phyloP scores from a whole-genome alignment of 2,329 filamentous ascomycete genomes.

The Venturia effusa region DNA sequence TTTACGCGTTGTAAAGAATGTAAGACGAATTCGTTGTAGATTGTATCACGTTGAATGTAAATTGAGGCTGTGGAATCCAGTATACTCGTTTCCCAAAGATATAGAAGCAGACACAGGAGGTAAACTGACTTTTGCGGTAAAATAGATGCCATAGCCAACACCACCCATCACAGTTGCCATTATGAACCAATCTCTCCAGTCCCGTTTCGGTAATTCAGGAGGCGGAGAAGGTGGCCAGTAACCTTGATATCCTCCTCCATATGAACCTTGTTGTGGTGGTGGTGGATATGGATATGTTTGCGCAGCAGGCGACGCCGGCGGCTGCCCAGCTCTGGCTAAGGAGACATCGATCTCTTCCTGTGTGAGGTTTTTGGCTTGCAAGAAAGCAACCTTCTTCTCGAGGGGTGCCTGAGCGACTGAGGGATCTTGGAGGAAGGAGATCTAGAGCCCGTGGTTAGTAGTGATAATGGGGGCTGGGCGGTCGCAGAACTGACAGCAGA shows the following conservation, averaged over 20 bases:
- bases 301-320: slow-evolving; percentile 30
- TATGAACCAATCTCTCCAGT: slow-evolving; percentile 99
- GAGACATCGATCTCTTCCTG: slow-evolving; percentile 88
- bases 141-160: slow-evolving; percentile 79
- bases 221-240: slow-evolving; percentile 42
- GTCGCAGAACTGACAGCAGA: slow-evolving; percentile 49
- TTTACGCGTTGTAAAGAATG: neutral
- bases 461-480: slow-evolving; percentile 6
- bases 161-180: slow-evolving; percentile 94
- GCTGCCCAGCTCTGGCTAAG: slow-evolving; percentile 62
- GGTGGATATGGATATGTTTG: slow-evolving; percentile 33
- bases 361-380: slow-evolving; percentile 93
- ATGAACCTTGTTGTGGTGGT: slow-evolving; percentile 28
- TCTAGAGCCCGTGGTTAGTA: slow-evolving; percentile 26
- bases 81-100: neutral
- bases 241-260: slow-evolving; percentile 39
- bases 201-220: slow-evolving; percentile 60
- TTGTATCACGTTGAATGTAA: neutral
- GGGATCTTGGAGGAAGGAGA: slow-evolving; percentile 76
- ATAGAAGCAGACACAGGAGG: slow-evolving; percentile 15
- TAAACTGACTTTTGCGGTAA: slow-evolving; percentile 61
- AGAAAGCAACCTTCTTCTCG: slow-evolving; percentile 84
- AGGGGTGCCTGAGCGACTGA: slow-evolving; percentile 81
- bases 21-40: neutral
- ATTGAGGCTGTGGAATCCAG: neutral